Evolutionary conservation across 1,284 basidiomycete genomes (phyloP).

Genomic region (Inonotus obliquus): DNA sequence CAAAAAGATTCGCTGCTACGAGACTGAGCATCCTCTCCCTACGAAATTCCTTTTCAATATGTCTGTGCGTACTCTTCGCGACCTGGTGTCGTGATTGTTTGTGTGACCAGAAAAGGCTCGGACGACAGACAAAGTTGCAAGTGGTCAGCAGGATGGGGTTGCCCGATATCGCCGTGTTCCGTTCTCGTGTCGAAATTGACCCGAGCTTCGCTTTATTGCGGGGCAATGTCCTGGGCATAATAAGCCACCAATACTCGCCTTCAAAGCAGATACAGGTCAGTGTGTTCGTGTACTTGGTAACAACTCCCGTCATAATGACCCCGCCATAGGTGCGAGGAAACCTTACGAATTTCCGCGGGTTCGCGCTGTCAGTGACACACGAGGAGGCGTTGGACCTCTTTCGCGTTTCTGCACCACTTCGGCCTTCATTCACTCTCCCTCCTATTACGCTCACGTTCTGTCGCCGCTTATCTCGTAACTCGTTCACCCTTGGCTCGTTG

Average conservation of each 20-base stretch:
- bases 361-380: slow-evolving; percentile 5
- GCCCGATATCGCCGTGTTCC: not conserved
- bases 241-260: slow-evolving; percentile 47
- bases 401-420: slow-evolving; percentile 9
- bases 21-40: slow-evolving; percentile 2
- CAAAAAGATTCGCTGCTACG: slow-evolving; percentile 6
- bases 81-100: not conserved
- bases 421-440: not conserved
- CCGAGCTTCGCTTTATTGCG: slow-evolving; percentile 2
- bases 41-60: slow-evolving; percentile 11
- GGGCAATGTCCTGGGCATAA: slow-evolving; percentile 42
- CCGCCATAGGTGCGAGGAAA: slow-evolving; percentile 25
- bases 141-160: slow-evolving; percentile 9
- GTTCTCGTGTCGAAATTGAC: not conserved
- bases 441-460: slow-evolving; percentile 13
- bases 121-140: slow-evolving; percentile 11
- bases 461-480: slow-evolving; percentile 7
- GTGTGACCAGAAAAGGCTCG: slow-evolving; percentile 7
- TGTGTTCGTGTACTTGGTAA: slow-evolving; percentile 26
- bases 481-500: slow-evolving; percentile 7
- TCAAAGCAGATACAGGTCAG: slow-evolving; percentile 28
- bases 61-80: not conserved
- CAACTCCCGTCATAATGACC: slow-evolving; percentile 24
- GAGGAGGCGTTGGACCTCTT: slow-evolving; percentile 6
- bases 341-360: not conserved